phyloP scores from a whole-genome alignment of 148 eudicot species.

The Vaccinium myrtillus region DNA sequence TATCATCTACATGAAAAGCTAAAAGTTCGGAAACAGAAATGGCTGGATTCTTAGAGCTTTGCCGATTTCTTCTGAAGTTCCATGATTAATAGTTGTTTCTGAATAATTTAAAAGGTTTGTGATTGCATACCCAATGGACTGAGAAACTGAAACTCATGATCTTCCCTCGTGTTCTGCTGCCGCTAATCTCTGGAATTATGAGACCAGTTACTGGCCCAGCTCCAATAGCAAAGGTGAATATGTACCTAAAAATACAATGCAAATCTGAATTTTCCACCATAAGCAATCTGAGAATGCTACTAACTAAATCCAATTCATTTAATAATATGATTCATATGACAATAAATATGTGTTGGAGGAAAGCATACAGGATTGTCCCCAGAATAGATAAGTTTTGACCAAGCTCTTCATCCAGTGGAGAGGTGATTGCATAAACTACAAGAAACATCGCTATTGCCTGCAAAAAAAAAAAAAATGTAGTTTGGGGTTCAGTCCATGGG shows the following conservation, averaged over 20 bases:
- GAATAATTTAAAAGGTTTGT: neutral
- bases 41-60: neutral
- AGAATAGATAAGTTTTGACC: conserved; percentile 60
- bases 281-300: conserved; percentile 42
- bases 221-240: conserved; percentile 56
- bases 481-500: conserved; percentile 7
- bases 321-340: neutral
- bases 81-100: neutral
- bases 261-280: conserved; percentile 9
- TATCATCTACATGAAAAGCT: neutral
- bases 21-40: neutral
- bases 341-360: neutral
- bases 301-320: neutral
- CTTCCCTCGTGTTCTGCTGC: conserved; percentile 74
- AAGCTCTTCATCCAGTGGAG: conserved; percentile 56
- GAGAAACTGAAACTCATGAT: conserved; percentile 80
- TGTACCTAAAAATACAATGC: neutral
- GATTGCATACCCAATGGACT: neutral
- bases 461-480: neutral
- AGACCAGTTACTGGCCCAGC: conserved; percentile 87
- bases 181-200: conserved; percentile 78
- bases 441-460: conserved; percentile 82
- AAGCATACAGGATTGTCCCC: conserved; percentile 66
- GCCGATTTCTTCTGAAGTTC: neutral
- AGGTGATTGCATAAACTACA: conserved; percentile 48